These are phyloP conservation scores for Tolypocladium amazonense DNA, from an alignment of 2,329 filamentous ascomycete species.

Conservation along the genomic window DNA sequence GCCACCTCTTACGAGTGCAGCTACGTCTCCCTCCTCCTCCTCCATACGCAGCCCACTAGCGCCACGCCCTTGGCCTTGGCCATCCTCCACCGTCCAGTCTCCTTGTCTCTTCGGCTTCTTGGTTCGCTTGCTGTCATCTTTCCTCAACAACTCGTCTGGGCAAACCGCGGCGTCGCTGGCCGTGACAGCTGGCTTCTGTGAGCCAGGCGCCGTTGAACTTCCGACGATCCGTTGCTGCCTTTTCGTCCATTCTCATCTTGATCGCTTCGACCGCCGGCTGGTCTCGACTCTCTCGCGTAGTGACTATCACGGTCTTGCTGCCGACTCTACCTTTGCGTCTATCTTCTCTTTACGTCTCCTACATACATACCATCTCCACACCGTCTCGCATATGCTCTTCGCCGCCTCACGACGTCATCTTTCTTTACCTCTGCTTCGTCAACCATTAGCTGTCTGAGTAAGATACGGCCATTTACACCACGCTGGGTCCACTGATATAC, in stretches of 20 bases:
- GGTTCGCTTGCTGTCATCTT: neutral
- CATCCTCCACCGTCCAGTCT: neutral
- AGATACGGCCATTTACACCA: neutral
- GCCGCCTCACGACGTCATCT: neutral
- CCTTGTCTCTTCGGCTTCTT: neutral
- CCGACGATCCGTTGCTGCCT: neutral
- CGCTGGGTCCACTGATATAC: neutral
- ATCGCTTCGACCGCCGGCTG: neutral
- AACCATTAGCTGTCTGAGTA: neutral
- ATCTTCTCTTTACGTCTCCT: neutral
- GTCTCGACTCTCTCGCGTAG: neutral
- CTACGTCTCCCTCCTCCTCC: neutral
- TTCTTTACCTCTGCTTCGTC: neutral
- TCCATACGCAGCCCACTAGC: neutral
- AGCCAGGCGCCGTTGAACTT: neutral
- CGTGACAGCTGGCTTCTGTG: neutral
- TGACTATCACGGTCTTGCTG: neutral
- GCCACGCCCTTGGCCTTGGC: neutral
- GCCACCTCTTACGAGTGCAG: neutral
- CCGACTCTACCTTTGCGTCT: neutral
- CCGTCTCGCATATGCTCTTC: neutral
- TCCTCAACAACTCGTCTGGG: neutral
- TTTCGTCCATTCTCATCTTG: neutral
- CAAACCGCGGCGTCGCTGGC: neutral
- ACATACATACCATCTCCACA: neutral